Conservation (phyloP, 768 basidiomycete species). For the Cubamyces sp. region DNA sequence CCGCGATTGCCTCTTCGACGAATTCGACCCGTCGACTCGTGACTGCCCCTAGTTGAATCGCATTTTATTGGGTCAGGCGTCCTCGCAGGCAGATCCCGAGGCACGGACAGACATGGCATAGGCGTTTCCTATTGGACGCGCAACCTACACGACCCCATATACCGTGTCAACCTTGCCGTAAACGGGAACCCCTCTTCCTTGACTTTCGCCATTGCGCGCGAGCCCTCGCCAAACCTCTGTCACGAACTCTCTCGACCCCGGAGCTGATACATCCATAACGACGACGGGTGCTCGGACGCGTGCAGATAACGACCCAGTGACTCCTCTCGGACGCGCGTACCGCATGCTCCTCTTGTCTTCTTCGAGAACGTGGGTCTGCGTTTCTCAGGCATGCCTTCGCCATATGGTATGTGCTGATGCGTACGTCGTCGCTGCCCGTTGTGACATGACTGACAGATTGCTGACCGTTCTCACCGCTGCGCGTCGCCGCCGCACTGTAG, state of each 20-base stretch:
- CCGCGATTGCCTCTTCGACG: constrained; percentile 9
- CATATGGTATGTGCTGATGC: constrained; percentile 21
- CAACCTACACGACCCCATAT: not conserved
- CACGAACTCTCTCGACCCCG: not conserved
- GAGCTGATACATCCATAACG: not conserved
- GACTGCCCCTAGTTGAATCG: not conserved
- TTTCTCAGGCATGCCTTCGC: constrained; percentile 24
- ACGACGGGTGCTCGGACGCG: not conserved
- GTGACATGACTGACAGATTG: not conserved
- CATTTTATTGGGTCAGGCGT: not conserved
- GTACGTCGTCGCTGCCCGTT: not conserved
- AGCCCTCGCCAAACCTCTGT: not conserved
- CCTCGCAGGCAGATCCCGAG: not conserved
- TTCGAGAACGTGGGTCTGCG: constrained; percentile 18
- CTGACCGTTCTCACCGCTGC: constrained; percentile 12
- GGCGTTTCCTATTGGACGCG: not conserved
- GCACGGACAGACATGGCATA: not conserved
- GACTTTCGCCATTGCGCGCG: not conserved
- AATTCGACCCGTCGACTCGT: constrained; percentile 5
- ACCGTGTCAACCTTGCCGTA: constrained; percentile 13
- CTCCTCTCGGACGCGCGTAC: constrained; percentile 9
- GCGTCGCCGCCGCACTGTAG: not conserved
- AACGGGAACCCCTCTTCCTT: not conserved
- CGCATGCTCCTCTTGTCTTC: constrained; percentile 24
- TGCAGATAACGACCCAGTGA: constrained; percentile 21